These are phyloP conservation scores for Chrysochromulina parva DNA, from an alignment of 78 protist species.

Conservation along the genomic window DNA sequence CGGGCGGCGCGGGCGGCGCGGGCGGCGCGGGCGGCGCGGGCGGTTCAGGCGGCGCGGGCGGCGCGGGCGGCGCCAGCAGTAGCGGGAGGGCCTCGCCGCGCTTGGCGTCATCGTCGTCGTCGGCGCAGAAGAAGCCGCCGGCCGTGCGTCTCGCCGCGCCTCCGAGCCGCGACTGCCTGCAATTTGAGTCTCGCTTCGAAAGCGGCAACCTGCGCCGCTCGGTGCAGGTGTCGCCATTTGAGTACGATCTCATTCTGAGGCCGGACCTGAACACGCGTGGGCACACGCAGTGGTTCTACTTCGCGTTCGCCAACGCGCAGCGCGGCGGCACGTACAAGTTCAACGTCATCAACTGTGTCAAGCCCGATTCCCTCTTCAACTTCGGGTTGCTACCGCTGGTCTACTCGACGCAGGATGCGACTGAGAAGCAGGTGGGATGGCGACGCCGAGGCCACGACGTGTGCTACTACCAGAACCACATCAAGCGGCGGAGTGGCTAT, in stretches of 20 bases:
- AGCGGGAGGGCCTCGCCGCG: no score
- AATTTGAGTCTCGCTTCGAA: conserved; percentile 73
- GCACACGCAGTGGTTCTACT: conserved; percentile 85
- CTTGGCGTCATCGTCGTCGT: no score
- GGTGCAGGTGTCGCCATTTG: conserved; percentile 19
- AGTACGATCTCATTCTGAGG: conserved; percentile 73
- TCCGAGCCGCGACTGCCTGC: no score
- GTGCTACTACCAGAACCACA: conserved; percentile 21
- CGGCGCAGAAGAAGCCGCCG: no score
- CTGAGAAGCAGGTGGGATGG: not conserved
- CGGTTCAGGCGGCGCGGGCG: no score
- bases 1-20: no score
- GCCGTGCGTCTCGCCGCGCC: no score
- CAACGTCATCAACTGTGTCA: conserved; percentile 75
- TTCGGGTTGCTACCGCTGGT: conserved; percentile 73
- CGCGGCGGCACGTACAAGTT: conserved; percentile 47
- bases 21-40: no score
- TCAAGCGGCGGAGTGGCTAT: not conserved
- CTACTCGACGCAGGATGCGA: not conserved
- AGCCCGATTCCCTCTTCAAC: conserved; percentile 57
- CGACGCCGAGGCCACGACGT: not conserved
- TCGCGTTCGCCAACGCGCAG: conserved; percentile 12
- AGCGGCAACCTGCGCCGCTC: conserved; percentile 73
- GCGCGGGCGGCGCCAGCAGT: no score
- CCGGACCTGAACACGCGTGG: conserved; percentile 65